Base-by-base conservation (phyloP, 1,139 yeast species). In the Blastobotrys proliferans region DNA sequence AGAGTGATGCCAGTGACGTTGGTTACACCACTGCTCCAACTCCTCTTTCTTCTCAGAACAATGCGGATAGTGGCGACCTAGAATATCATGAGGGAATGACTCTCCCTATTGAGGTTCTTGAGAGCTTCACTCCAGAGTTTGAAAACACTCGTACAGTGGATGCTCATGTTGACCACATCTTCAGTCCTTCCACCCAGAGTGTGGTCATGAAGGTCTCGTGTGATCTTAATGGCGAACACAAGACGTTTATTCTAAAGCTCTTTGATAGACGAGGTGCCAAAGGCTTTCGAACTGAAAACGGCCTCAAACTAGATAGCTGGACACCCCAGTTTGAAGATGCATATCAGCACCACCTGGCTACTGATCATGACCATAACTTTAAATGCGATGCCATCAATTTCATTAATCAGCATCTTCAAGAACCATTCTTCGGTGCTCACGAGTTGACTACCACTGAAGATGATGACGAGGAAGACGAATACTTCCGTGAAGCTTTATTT, bases 221-320 rank as follows among this genome's bases (percentile, higher is more conserved):
- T 25, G 22, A 6, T 2, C 19, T 38, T 5, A 3, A 30, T 17
- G 31, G 36, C 6, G 11, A 11, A 2, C 35, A 11, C 6, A n/a
- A 16, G 13, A 14, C 4, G 4, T 21, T 34, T 4, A 16, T 40
- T 5, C 21, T 40, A 10, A 40, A 40, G 24, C 34, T 40, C 16
- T 40, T 28, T 24, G 43, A 40, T 32, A 18, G 43, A 18, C 18
- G 43, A 33, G 43, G 43, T 5, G 33, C 43, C 14, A 40, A 40
- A 14, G 43, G 43, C 17, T 28, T 19, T 8, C 33, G 43, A 5
- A 40, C 43, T 6, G 43, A 34, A 5, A 40, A 40, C 29, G 10
- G 28, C 20, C 20, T 16, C 8, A 16, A 14, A 4, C 19, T 10
- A 2, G 43, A 40, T 18, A 14, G 13, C 5, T 40, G 43, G 43